These are phyloP conservation scores for Dentipellis sp. DNA, from an alignment of 768 basidiomycete genomes.

Conservation along the genomic window DNA sequence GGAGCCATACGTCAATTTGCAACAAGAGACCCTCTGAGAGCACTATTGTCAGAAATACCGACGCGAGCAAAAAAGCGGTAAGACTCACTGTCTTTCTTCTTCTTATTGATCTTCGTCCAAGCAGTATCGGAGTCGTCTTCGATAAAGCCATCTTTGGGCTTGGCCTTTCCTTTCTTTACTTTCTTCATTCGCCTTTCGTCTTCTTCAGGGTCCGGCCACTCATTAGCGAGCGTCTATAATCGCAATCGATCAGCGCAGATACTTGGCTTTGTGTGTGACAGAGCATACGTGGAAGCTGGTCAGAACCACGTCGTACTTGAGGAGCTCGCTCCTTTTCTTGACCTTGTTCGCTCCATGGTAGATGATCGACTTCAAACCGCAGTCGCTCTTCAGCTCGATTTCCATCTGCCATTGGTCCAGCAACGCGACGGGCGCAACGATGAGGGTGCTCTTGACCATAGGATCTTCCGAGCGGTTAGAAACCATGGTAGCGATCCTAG, in stretches of 20 bases:
- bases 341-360: conserved; percentile 52
- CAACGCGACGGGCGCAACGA: conserved; percentile 58
- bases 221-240: conserved; percentile 41
- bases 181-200: conserved; percentile 29
- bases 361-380: conserved; percentile 39
- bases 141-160: conserved; percentile 17
- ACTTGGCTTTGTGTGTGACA: background rate
- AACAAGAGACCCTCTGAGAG: background rate
- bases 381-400: conserved; percentile 47
- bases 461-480: conserved; percentile 43
- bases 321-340: conserved; percentile 36
- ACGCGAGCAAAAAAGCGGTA: background rate
- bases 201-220: conserved; percentile 45
- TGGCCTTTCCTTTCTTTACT: conserved; percentile 14
- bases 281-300: conserved; percentile 36
- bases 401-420: conserved; percentile 60
- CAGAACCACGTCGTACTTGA: conserved; percentile 15
- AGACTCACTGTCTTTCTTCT: conserved; percentile 30
- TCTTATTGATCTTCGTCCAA: conserved; percentile 23
- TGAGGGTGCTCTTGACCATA: conserved; percentile 51
- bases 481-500: conserved; percentile 45
- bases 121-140: conserved; percentile 16
- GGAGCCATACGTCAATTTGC: background rate
- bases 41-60: background rate
- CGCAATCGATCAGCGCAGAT: background rate